These are phyloP conservation scores for Chaetothyriales sp. DNA, from an alignment of 2,329 filamentous ascomycete genomes.

Conservation along the genomic window DNA sequence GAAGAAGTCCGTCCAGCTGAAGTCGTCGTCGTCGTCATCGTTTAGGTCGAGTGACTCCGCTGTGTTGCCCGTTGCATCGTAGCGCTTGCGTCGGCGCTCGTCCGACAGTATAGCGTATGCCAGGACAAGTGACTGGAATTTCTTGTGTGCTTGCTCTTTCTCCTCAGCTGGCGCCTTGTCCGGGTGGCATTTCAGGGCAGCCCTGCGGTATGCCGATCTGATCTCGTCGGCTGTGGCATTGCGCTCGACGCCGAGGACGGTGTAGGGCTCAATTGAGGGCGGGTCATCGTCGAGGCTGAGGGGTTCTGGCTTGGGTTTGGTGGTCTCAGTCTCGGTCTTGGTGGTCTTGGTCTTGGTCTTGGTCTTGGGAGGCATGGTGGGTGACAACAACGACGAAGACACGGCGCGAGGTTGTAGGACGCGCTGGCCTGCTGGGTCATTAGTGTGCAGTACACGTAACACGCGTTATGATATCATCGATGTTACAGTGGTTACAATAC, in stretches of 20 bases:
- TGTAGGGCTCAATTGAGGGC: conserved; percentile 60
- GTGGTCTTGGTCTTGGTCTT: conserved; percentile 7
- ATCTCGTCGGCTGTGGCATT: conserved; percentile 62
- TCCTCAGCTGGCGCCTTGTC: conserved; percentile 61
- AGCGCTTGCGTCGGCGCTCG: conserved; percentile 61
- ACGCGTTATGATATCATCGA: background rate
- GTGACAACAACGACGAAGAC: background rate
- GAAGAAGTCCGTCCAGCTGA: conserved; percentile 86
- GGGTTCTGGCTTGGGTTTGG: conserved; percentile 31
- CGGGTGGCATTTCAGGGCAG: conserved; percentile 68
- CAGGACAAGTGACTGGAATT: conserved; percentile 82
- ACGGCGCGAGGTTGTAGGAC: background rate
- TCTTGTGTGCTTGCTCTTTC: conserved; percentile 58
- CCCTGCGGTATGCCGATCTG: conserved; percentile 73
- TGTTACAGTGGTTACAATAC: too few species aligned
- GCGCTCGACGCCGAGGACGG: conserved; percentile 56
- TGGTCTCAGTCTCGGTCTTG: conserved; percentile 5
- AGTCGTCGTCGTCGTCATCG: conserved; percentile 59
- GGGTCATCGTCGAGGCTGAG: conserved; percentile 44
- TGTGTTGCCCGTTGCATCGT: conserved; percentile 81
- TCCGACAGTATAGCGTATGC: conserved; percentile 90
- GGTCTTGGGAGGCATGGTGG: conserved; percentile 11
- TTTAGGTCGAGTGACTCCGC: conserved; percentile 61
- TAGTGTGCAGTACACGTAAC: background rate
- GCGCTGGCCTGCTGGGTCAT: too few species aligned